phyloP scores from a whole-genome alignment of 2,329 filamentous ascomycete genomes.

The Apiospora kogelbergensis region DNA sequence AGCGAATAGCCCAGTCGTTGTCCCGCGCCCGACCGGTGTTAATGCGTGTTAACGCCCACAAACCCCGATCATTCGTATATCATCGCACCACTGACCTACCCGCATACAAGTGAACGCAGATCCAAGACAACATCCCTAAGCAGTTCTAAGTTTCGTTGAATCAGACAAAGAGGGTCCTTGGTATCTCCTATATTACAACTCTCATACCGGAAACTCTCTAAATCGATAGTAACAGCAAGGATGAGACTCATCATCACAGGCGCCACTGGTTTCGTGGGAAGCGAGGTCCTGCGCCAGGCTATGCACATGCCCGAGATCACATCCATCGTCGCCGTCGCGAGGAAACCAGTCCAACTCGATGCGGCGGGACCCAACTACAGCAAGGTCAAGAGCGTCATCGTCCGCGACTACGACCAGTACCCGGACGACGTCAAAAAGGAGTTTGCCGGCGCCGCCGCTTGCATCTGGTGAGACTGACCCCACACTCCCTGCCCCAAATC shows the following conservation, averaged over 20 bases:
- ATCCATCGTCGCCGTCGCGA: slow-evolving; percentile 41
- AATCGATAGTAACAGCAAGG: not conserved
- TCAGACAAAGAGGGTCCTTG: too few species aligned
- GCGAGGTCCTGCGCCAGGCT: slow-evolving; percentile 44
- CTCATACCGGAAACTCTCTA: too few species aligned
- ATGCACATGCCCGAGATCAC: slow-evolving; percentile 36
- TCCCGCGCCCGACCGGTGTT: not conserved
- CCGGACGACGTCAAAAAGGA: slow-evolving; percentile 38
- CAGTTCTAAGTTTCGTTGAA: too few species aligned
- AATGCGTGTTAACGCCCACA: not conserved
- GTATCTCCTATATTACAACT: too few species aligned
- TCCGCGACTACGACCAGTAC: slow-evolving; percentile 41
- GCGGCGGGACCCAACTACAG: slow-evolving; percentile 16
- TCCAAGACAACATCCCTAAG: too few species aligned
- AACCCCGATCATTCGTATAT: not conserved
- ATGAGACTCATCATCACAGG: slow-evolving; percentile 47
- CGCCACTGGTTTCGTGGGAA: slow-evolving; percentile 42
- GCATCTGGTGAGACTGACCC: slow-evolving; percentile 25
- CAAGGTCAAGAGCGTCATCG: slow-evolving; percentile 40
- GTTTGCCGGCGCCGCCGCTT: slow-evolving; percentile 40
- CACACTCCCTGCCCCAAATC: not conserved
- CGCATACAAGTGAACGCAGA: too few species aligned
- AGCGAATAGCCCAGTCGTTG: not conserved
- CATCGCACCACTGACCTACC: not conserved
- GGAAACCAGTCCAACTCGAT: slow-evolving; percentile 33